These are phyloP conservation scores for Hypomontagnella monticulosa DNA, from an alignment of 495 filamentous ascomycete species.

Conservation along the genomic window DNA sequence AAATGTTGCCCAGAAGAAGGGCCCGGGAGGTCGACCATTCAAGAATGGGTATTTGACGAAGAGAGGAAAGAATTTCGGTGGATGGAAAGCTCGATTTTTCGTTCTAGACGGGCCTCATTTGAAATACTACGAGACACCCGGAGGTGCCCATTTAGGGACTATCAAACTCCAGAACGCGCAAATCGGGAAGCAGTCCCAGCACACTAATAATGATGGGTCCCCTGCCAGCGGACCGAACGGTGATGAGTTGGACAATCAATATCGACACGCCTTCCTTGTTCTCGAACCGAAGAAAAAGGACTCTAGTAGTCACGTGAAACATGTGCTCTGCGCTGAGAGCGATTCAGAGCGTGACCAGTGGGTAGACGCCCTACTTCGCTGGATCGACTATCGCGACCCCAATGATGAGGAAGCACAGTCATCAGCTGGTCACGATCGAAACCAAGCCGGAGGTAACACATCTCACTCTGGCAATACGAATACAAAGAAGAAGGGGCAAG, in stretches of 20 bases:
- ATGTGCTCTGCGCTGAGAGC: constrained; percentile 95
- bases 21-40: constrained; percentile 71
- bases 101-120: constrained; percentile 88
- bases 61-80: constrained; percentile 96
- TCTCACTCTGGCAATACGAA: constrained; percentile 50
- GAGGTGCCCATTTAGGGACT: constrained; percentile 87
- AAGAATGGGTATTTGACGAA: constrained; percentile 96
- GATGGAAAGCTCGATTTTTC: constrained; percentile 98
- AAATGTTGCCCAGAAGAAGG: constrained; percentile 53
- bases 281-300: constrained; percentile 97
- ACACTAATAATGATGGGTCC: constrained; percentile 66
- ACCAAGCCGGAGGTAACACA: constrained; percentile 42
- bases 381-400: constrained; percentile 79
- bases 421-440: constrained; percentile 45
- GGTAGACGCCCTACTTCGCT: constrained; percentile 88
- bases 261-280: constrained; percentile 94
- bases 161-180: constrained; percentile 92
- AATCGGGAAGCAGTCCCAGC: constrained; percentile 87
- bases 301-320: constrained; percentile 86
- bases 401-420: constrained; percentile 61
- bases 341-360: constrained; percentile 92
- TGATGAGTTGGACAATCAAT: constrained; percentile 87
- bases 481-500: constrained; percentile 63
- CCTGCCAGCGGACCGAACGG: constrained; percentile 67
- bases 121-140: constrained; percentile 90